Percentiles rank a stretch among this genome's conserved stretches.
These are phyloP conservation scores for Paraglomus occultum DNA, from an alignment of 192 early-diverging fungal genomes.

Conservation along the genomic window DNA sequence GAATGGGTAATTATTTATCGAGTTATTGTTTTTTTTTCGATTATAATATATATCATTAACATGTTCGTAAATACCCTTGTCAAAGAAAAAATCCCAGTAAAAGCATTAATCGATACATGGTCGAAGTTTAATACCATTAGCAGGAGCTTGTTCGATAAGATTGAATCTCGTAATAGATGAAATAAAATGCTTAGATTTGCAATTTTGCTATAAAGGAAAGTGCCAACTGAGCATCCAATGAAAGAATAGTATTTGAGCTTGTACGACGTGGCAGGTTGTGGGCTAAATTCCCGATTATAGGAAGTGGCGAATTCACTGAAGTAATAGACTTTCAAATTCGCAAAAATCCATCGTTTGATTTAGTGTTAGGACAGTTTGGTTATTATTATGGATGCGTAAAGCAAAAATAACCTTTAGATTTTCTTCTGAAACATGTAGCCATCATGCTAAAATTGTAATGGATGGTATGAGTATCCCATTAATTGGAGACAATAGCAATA, in stretches of 20 bases:
- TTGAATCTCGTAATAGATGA: too few species aligned
- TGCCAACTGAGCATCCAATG: too few species aligned
- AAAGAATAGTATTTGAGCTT: too few species aligned
- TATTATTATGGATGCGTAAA: slow-evolving; percentile 1
- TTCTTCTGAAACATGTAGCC: neutral
- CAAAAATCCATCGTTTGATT: slow-evolving; percentile 8
- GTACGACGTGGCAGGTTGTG: neutral
- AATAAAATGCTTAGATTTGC: too few species aligned
- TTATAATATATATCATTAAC: too few species aligned
- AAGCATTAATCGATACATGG: too few species aligned
- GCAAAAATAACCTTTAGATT: slow-evolving; percentile 5
- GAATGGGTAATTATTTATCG: slow-evolving; percentile 16
- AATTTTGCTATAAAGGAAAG: too few species aligned
- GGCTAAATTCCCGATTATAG: neutral
- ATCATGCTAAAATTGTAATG: slow-evolving; percentile 9
- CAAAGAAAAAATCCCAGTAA: too few species aligned
- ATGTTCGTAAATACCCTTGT: too few species aligned
- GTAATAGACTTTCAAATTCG: slow-evolving; percentile 4
- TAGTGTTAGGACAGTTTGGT: slow-evolving; percentile 19
- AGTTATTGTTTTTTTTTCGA: too few species aligned
- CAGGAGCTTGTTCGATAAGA: neutral
- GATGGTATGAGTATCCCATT: slow-evolving; percentile 17
- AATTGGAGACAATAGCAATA: neutral
- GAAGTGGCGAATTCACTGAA: neutral
- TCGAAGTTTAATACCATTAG: slow-evolving; percentile 3